Evolutionary conservation across 176 grass and related monocot genomes (phyloP).

Genomic region (Triticum turgidum): DNA sequence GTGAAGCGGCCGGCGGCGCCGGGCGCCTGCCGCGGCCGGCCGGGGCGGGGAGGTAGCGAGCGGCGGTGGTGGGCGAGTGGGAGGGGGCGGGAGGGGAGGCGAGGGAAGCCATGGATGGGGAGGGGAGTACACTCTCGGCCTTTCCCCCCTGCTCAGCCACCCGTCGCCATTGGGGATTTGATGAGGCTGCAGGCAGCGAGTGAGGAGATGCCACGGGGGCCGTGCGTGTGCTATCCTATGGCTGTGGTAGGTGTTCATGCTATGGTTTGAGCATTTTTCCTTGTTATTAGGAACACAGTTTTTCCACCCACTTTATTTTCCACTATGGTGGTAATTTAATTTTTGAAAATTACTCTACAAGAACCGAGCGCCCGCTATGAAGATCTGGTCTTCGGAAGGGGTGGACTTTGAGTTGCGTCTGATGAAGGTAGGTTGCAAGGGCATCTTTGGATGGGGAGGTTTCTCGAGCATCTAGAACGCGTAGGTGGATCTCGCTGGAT

Average conservation of each 20-base stretch:
- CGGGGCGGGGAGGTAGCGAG: slow-evolving; percentile 2
- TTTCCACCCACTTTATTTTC: no score
- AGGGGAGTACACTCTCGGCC: neutral
- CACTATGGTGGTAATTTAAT: no score
- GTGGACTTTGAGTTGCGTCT: no score
- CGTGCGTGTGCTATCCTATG: neutral
- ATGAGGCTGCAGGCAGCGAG: neutral
- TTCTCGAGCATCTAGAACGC: no score
- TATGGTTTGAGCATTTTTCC: neutral
- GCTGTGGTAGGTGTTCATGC: neutral
- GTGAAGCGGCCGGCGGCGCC: neutral
- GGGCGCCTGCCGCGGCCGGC: neutral
- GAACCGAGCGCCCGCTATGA: no score
- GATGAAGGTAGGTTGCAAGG: no score
- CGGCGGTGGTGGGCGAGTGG: neutral
- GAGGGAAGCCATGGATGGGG: slow-evolving; percentile 33
- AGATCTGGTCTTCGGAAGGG: no score
- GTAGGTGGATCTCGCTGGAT: no score
- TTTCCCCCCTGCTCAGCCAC: slow-evolving; percentile 23
- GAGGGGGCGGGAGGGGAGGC: slow-evolving; percentile 14
- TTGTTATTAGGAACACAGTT: no score
- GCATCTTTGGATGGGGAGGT: no score
- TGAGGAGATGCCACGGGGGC: neutral
- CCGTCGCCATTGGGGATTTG: slow-evolving; percentile 25
- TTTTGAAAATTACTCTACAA: no score